A percentile compares a stretch with the other conserved stretches of the same genome.
phyloP scores from a whole-genome alignment of 202 grass and related monocot genomes.

The Setaria viridis region DNA sequence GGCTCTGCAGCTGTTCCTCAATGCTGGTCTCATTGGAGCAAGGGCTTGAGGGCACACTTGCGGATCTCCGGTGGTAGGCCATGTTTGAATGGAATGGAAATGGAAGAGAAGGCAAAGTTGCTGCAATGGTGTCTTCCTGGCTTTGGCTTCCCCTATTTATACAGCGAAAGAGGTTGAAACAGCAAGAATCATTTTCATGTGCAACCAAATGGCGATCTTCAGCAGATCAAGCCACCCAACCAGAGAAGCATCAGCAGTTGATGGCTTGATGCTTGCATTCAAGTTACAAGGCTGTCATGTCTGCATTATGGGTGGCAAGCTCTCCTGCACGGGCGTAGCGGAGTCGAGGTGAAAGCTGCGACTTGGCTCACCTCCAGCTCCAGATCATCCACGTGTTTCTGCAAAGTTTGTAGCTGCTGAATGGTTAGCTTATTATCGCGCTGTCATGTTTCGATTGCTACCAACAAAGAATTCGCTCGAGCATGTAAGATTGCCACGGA shows the following conservation, averaged over 20 bases:
- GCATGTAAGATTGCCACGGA: neutral
- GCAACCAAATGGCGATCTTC: neutral
- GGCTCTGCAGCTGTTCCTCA: slow-evolving; percentile 46
- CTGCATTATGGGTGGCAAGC: neutral
- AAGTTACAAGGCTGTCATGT: neutral
- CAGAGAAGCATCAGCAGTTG: neutral
- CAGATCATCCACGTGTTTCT: neutral
- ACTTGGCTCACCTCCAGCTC: neutral
- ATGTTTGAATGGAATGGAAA: slow-evolving; percentile 29
- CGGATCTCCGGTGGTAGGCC: slow-evolving; percentile 52
- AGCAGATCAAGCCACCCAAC: neutral
- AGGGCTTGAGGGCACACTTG: slow-evolving; percentile 41
- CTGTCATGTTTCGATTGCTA: neutral
- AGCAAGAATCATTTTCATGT: neutral
- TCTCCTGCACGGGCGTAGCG: neutral
- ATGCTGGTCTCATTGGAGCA: slow-evolving; percentile 34
- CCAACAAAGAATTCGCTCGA: slow-evolving; percentile 9
- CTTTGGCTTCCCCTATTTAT: neutral
- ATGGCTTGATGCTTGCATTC: neutral
- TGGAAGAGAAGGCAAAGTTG: neutral
- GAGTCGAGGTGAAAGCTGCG: neutral
- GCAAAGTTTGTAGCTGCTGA: neutral
- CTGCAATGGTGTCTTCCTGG: neutral
- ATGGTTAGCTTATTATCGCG: neutral
- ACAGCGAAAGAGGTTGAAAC: neutral